phyloP scores from a whole-genome alignment of 768 basidiomycete species.

The Kwoniella heveanensis region DNA sequence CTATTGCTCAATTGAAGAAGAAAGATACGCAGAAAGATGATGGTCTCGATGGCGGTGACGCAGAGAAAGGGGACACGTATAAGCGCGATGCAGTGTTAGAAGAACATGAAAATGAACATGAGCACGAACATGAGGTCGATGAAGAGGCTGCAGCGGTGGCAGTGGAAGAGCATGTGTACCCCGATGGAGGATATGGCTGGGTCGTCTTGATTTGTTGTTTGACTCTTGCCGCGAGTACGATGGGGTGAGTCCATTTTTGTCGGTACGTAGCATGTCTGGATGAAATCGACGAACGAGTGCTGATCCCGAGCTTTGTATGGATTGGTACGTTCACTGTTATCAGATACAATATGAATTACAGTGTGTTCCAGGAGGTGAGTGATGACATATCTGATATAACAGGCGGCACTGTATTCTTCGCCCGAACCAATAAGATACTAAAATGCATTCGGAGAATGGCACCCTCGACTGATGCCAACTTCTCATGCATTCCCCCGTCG shows the following conservation, averaged over 20 bases:
- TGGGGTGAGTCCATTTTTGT: constrained; percentile 45
- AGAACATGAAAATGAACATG: constrained; percentile 3
- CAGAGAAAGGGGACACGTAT: constrained; percentile 14
- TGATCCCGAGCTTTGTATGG: too few species aligned
- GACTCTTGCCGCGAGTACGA: constrained; percentile 29
- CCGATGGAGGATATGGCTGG: constrained; percentile 47
- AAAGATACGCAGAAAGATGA: too few species aligned
- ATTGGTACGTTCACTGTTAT: too few species aligned
- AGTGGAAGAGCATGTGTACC: constrained; percentile 30
- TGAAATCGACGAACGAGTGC: too few species aligned
- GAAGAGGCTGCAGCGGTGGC: not conserved
- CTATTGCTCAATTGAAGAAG: too few species aligned
- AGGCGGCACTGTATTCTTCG: too few species aligned
- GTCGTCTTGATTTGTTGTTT: constrained; percentile 35
- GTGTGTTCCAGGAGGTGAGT: constrained; percentile 35
- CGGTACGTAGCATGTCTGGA: too few species aligned
- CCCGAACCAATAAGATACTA: too few species aligned
- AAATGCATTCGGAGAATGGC: too few species aligned
- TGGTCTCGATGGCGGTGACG: not conserved
- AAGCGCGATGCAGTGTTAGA: not conserved
- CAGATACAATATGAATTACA: constrained; percentile 38
- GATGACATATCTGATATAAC: too few species aligned
- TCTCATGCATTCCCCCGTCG: too few species aligned
- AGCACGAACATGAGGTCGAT: not conserved
- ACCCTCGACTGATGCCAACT: too few species aligned